Percentiles rank a stretch among this genome's conserved stretches.
Evolutionary conservation across 805 yeast species (phyloP).

Genomic region (Candida chauliodis): DNA sequence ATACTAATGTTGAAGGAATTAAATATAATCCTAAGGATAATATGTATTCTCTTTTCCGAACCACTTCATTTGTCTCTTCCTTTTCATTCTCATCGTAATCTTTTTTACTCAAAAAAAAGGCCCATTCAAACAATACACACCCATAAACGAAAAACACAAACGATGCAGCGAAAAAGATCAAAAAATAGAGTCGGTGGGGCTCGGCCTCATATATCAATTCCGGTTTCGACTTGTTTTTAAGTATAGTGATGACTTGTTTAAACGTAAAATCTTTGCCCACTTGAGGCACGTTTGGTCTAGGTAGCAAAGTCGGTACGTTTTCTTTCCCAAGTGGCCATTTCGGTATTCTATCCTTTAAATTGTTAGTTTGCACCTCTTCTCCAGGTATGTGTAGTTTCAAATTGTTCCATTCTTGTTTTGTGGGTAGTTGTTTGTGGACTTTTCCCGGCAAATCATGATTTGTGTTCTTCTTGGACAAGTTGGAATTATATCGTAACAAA

Average conservation of each 20-base stretch:
- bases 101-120: slow-evolving; percentile 46
- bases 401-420: slow-evolving; percentile 39
- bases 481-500: slow-evolving; percentile 15
- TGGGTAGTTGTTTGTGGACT: slow-evolving; percentile 29
- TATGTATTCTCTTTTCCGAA: slow-evolving; percentile 39
- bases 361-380: slow-evolving; percentile 41
- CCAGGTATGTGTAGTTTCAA: slow-evolving; percentile 56
- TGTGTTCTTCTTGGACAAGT: slow-evolving; percentile 17
- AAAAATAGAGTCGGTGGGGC: slow-evolving; percentile 73
- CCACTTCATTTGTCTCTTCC: slow-evolving; percentile 37
- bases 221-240: slow-evolving; percentile 55
- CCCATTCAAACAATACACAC: slow-evolving; percentile 55
- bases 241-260: slow-evolving; percentile 56
- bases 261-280: slow-evolving; percentile 56
- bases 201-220: slow-evolving; percentile 81
- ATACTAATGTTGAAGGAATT: slow-evolving; percentile 23
- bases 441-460: slow-evolving; percentile 9
- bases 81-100: slow-evolving; percentile 51
- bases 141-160: slow-evolving; percentile 69
- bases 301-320: slow-evolving; percentile 61
- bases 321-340: slow-evolving; percentile 64
- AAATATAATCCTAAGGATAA: slow-evolving; percentile 26
- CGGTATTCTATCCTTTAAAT: slow-evolving; percentile 58
- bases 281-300: slow-evolving; percentile 75
- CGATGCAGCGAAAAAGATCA: slow-evolving; percentile 65